These are phyloP conservation scores for Coniferiporia sulphurascens DNA, from an alignment of 1,284 basidiomycete genomes.

Conservation along the genomic window DNA sequence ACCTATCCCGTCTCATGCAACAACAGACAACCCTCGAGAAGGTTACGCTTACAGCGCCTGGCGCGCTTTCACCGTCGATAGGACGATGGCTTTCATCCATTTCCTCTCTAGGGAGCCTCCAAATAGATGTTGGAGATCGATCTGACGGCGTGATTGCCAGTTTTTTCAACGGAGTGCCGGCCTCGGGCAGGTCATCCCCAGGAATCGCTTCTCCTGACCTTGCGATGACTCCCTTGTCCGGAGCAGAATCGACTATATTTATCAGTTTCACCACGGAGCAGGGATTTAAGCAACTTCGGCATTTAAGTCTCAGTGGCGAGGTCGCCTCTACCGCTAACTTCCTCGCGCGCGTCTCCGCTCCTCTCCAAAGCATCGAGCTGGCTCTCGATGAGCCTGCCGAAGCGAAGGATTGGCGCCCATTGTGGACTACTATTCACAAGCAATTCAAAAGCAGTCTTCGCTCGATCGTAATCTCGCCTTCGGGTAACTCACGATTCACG, in stretches of 20 bases:
- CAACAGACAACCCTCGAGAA: slow-evolving; percentile 56
- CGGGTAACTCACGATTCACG: slow-evolving; percentile 54
- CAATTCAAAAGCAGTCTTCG: slow-evolving; percentile 54
- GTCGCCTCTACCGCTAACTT: slow-evolving; percentile 63
- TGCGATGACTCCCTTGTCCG: slow-evolving; percentile 59
- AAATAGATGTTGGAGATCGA: slow-evolving; percentile 65
- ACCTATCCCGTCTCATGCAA: slow-evolving; percentile 58
- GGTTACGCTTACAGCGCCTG: slow-evolving; percentile 62
- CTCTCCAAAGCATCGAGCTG: slow-evolving; percentile 59
- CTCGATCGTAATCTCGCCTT: slow-evolving; percentile 55
- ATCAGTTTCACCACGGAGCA: slow-evolving; percentile 23
- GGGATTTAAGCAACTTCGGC: slow-evolving; percentile 53
- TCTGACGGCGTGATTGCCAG: slow-evolving; percentile 63
- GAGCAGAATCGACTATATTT: slow-evolving; percentile 41
- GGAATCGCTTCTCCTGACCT: slow-evolving; percentile 66
- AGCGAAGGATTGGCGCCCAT: slow-evolving; percentile 64
- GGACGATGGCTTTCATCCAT: slow-evolving; percentile 64
- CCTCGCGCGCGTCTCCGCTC: slow-evolving; percentile 57
- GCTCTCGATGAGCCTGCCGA: slow-evolving; percentile 72
- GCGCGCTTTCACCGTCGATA: slow-evolving; percentile 58
- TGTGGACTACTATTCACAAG: slow-evolving; percentile 56
- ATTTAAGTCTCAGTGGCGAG: slow-evolving; percentile 63
- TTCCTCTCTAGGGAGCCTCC: slow-evolving; percentile 52
- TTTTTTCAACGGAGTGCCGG: slow-evolving; percentile 62
- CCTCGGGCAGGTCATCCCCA: slow-evolving; percentile 40